Conservation (phyloP, 768 basidiomycete species). For the Podaxis sp. region DNA sequence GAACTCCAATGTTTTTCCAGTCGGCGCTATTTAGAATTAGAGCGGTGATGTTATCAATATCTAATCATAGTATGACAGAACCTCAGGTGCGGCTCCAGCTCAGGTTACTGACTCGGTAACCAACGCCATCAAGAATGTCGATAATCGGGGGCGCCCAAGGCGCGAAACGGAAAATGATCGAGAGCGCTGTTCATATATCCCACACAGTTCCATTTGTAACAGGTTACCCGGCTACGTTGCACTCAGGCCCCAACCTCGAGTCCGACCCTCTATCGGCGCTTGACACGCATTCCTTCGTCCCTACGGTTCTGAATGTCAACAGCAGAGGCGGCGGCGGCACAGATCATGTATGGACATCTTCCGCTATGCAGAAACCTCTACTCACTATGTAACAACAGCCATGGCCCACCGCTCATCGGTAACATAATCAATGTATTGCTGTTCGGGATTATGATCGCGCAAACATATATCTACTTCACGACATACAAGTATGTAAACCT, state of each 20-base stretch:
- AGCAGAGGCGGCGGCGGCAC: neutral
- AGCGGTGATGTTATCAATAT: too few relatives aligned
- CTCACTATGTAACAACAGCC: neutral
- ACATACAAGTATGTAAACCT: neutral
- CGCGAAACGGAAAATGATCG: too few relatives aligned
- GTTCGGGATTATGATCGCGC: neutral
- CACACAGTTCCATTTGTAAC: neutral
- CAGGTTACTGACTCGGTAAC: too few relatives aligned
- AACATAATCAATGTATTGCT: neutral
- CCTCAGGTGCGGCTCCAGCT: too few relatives aligned
- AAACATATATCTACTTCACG: neutral
- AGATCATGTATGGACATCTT: neutral
- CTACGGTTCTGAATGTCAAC: neutral
- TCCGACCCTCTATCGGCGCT: neutral
- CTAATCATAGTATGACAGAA: too few relatives aligned
- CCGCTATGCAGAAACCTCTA: neutral
- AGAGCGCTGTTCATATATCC: neutral
- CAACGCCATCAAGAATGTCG: too few relatives aligned
- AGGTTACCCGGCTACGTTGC: neutral
- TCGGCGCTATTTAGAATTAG: too few relatives aligned
- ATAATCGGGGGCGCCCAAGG: too few relatives aligned
- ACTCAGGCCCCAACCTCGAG: neutral
- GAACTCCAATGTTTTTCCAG: too few relatives aligned
- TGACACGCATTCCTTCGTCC: neutral
- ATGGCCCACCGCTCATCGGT: neutral